Base-by-base conservation (phyloP, 2,329 filamentous ascomycete species). In the Aureobasidium sp. region DNA sequence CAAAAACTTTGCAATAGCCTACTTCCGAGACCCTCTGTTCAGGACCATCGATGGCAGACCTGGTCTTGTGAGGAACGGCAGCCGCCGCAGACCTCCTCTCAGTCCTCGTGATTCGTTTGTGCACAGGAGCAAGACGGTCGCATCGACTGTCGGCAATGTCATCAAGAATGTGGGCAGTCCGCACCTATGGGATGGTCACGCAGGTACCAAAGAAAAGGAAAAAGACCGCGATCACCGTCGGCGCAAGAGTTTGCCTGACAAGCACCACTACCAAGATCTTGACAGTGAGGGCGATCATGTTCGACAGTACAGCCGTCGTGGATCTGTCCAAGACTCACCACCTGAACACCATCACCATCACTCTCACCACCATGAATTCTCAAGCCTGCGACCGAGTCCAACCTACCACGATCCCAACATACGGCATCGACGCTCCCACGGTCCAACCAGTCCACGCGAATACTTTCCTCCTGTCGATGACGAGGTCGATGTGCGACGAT, bases 11-110 rank as follows among this genome's bases (percentile, higher is more conserved):
- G 78, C 77, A 7, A 69, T 74, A 54, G 72, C 72, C 17, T 81
- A 81, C 69, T 81, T 81, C 68, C 71, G 74, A 40, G 78, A 81
- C 62, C 78, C 78, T 12, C 71, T 80, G 35, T 79, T 79, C 63
- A 72, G 78, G 53, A 78, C 78, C 56, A 70, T 73, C 5, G 73
- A 77, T 53, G 73, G 73, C 7, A 69, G 77, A 39, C 77, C 78
- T 3, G 71, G 71, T 0, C 75, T 79, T 42, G 72, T 78, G 61
- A 72, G 76, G 5, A 71, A 73, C 22, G 73, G 72, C 49, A 71
- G 70, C 58, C 73, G 70, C 48, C 67, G 69, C 40, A 29, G 57
- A 27, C 70, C 68, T 42, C 65, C 62, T 64, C 61, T 70, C 66
- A 71, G 69, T 59, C 70, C 67, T 31, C 70, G 70, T n/a, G 66